Conservation (phyloP, 2,329 filamentous ascomycete genomes). For the Sordariomycetes sp. region DNA sequence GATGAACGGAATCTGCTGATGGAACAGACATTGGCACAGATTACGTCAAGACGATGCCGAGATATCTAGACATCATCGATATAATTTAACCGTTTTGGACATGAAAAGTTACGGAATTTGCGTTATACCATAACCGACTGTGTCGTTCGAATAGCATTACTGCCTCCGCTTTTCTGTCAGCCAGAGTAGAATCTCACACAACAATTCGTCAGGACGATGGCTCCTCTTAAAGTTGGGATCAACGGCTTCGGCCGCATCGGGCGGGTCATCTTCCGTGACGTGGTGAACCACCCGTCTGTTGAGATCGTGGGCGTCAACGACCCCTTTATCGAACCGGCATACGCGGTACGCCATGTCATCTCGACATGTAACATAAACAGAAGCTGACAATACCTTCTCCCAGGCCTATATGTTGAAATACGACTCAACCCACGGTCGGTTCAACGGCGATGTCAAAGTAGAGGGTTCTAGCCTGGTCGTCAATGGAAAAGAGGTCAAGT, state of each 20-base stretch:
- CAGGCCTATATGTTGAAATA: constrained; percentile 99
- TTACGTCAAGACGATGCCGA: too few species aligned
- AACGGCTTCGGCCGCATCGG: constrained; percentile 99
- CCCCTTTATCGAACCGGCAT: constrained; percentile 95
- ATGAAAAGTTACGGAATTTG: too few species aligned
- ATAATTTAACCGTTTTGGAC: too few species aligned
- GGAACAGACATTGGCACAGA: too few species aligned
- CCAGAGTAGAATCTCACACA: not conserved
- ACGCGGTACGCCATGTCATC: constrained; percentile 66
- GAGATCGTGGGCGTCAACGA: constrained; percentile 96
- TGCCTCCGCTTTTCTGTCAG: not conserved
- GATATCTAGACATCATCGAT: too few species aligned
- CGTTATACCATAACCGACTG: too few species aligned
- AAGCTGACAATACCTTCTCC: not conserved
- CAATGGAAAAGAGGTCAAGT: constrained; percentile 69
- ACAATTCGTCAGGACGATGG: constrained; percentile 22
- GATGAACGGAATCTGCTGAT: too few species aligned
- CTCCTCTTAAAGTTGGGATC: constrained; percentile 68
- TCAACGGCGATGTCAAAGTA: constrained; percentile 82
- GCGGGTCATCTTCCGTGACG: constrained; percentile 98
- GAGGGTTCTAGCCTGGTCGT: constrained; percentile 61
- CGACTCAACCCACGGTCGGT: constrained; percentile 90
- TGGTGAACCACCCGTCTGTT: constrained; percentile 78
- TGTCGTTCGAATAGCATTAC: too few species aligned
- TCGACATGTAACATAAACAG: not conserved